A percentile compares a stretch with the other conserved stretches of the same genome.
Evolutionary conservation across 2,329 filamentous ascomycete species (phyloP).

Genomic region (Penicillium sp.): DNA sequence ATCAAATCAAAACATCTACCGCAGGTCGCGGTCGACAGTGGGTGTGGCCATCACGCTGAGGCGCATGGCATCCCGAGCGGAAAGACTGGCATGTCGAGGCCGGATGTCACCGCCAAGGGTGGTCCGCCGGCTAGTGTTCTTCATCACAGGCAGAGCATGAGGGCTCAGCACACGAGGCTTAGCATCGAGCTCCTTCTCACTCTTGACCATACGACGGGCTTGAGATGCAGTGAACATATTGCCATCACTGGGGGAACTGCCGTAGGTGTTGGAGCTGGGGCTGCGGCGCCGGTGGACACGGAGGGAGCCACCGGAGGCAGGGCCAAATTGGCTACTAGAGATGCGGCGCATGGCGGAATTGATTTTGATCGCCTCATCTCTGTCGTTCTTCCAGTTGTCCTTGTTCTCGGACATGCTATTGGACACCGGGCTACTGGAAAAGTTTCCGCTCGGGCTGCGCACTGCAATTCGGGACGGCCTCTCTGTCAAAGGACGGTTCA

Average conservation of each 20-base stretch:
- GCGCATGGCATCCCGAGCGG: slow-evolving; percentile 37
- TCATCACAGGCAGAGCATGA: slow-evolving; percentile 55
- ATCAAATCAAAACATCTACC: slow-evolving; percentile 8
- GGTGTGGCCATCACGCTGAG: slow-evolving; percentile 38
- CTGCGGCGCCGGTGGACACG: slow-evolving; percentile 53
- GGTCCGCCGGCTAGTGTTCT: slow-evolving; percentile 45
- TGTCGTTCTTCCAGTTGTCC: slow-evolving; percentile 44
- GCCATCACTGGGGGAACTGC: slow-evolving; percentile 55
- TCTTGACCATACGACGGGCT: slow-evolving; percentile 62
- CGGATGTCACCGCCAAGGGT: slow-evolving; percentile 42
- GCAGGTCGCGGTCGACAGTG: slow-evolving; percentile 30
- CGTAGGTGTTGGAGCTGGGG: slow-evolving; percentile 47
- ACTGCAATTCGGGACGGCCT: slow-evolving; percentile 38
- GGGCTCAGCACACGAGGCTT: slow-evolving; percentile 59
- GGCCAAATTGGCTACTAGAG: slow-evolving; percentile 42
- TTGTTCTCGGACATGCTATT: slow-evolving; percentile 49
- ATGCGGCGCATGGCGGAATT: slow-evolving; percentile 55
- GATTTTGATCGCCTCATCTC: slow-evolving; percentile 52
- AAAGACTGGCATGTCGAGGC: slow-evolving; percentile 37
- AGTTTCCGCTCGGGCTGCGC: slow-evolving; percentile 38
- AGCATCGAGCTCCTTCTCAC: slow-evolving; percentile 54
- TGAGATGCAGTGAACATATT: slow-evolving; percentile 62
- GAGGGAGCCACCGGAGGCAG: slow-evolving; percentile 36
- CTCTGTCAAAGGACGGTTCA: slow-evolving; percentile 46
- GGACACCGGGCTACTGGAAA: slow-evolving; percentile 36